Evolutionary conservation across 1,139 yeast species (phyloP).

Genomic region (Suhomyces choctaworum): DNA sequence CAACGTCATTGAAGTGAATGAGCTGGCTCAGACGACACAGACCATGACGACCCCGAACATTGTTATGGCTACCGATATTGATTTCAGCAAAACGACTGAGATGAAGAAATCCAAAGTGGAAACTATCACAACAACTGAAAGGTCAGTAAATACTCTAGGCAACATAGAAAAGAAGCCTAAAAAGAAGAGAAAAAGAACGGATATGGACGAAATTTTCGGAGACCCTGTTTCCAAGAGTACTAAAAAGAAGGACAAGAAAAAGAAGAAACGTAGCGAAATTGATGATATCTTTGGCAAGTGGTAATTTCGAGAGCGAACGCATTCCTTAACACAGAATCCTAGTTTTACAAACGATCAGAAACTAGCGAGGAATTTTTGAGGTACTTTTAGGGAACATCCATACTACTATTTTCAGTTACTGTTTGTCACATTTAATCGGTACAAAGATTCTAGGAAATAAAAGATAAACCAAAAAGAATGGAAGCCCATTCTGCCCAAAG

Average conservation of each 20-base stretch:
- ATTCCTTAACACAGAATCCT: background rate
- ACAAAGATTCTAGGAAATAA: constrained; percentile 7
- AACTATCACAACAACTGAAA: too few relatives aligned
- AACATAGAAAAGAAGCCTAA: constrained; percentile 12
- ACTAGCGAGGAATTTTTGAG: too few relatives aligned
- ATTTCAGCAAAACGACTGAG: too few relatives aligned
- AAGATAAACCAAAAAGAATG: constrained; percentile 5
- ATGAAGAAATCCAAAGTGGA: too few relatives aligned
- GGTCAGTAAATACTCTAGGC: too few relatives aligned
- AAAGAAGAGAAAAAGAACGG: constrained; percentile 34
- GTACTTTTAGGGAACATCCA: too few relatives aligned
- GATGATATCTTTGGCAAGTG: constrained; percentile 59
- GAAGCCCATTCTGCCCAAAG: constrained; percentile 9
- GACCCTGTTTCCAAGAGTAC: background rate
- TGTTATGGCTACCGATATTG: constrained; percentile 15
- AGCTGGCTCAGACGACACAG: constrained; percentile 7
- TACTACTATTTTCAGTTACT: background rate
- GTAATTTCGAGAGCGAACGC: background rate
- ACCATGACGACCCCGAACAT: constrained; percentile 20
- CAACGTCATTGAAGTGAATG: constrained; percentile 3
- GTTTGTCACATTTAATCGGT: constrained; percentile 6
- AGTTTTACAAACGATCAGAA: too few relatives aligned
- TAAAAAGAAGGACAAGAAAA: constrained; percentile 25
- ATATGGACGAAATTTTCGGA: constrained; percentile 27
- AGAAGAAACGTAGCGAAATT: constrained; percentile 51